Percentiles rank a stretch among this genome's conserved stretches.
Conservation (phyloP, 225 moss, liverwort and hornwort species). For the Ulota crispa region DNA sequence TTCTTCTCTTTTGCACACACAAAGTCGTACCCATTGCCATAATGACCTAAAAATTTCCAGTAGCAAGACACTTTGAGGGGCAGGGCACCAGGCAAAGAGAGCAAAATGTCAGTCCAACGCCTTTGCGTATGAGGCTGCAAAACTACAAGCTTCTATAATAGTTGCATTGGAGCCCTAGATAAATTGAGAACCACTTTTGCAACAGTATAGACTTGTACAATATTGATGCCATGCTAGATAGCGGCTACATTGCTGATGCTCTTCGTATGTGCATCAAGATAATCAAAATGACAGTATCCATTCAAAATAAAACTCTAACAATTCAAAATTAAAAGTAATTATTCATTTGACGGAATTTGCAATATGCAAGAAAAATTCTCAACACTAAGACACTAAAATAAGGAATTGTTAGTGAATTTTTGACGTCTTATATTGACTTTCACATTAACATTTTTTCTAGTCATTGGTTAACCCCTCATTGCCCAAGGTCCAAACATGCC, state of each 20-base stretch:
- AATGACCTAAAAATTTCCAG: background rate
- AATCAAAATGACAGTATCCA: no score
- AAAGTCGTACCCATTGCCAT: background rate
- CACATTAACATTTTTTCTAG: no score
- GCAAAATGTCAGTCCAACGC: accelerated
- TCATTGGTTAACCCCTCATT: no score
- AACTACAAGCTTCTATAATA: background rate
- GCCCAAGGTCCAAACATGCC: no score
- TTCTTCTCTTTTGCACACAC: no score
- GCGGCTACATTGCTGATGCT: background rate
- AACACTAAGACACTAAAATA: no score
- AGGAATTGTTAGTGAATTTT: no score
- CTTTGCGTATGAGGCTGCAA: background rate
- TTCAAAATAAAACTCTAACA: no score
- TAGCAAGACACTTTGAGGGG: background rate
- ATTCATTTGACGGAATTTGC: no score
- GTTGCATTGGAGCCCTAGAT: background rate
- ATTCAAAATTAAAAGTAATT: no score
- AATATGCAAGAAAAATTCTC: no score
- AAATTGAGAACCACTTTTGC: background rate
- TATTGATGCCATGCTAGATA: background rate
- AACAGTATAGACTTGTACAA: background rate
- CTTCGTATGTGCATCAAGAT: background rate
- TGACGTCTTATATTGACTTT: no score
- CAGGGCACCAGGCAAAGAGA: background rate